Evolutionary conservation across 108 stramenopile species (phyloP).

Genomic region (Epithemia pelagica): DNA sequence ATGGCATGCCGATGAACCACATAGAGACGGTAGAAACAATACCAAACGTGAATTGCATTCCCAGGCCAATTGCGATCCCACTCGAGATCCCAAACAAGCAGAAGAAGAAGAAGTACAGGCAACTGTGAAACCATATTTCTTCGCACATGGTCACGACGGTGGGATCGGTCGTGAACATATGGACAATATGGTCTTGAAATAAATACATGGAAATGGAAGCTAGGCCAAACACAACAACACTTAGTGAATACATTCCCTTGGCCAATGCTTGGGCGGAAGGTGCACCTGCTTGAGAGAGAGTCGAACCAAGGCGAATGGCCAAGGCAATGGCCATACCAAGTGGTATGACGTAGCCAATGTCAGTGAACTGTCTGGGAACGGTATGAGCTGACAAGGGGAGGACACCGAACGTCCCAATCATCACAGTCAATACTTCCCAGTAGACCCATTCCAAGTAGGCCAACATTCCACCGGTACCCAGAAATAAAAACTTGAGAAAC

Average conservation of each 20-base stretch:
- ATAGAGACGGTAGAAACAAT: conserved; percentile 22
- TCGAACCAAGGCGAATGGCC: conserved; percentile 29
- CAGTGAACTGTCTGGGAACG: conserved; percentile 28
- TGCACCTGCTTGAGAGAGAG: conserved; percentile 18
- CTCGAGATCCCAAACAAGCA: conserved; percentile 18
- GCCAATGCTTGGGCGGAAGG: conserved; percentile 17
- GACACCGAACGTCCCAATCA: conserved; percentile 40
- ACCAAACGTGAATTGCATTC: conserved; percentile 42
- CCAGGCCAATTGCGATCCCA: conserved; percentile 34
- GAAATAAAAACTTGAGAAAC: conserved; percentile 1
- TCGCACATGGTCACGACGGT: conserved; percentile 18
- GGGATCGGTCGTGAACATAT: conserved; percentile 26
- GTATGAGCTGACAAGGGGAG: conserved; percentile 39
- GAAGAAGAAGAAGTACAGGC: conserved; percentile 16
- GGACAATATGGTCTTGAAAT: conserved; percentile 13
- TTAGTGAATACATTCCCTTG: not conserved
- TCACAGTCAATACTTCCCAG: conserved; percentile 30
- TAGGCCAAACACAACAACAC: conserved; percentile 10
- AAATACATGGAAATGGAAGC: conserved; percentile 19
- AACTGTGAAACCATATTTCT: conserved; percentile 31
- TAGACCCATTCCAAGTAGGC: conserved; percentile 37
- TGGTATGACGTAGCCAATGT: conserved; percentile 26
- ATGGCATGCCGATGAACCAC: conserved; percentile 31
- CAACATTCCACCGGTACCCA: conserved; percentile 41
- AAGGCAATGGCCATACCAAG: conserved; percentile 31